Base-by-base conservation (phyloP, 192 early-diverging fungal genomes). In the Linnemannia exigua region DNA sequence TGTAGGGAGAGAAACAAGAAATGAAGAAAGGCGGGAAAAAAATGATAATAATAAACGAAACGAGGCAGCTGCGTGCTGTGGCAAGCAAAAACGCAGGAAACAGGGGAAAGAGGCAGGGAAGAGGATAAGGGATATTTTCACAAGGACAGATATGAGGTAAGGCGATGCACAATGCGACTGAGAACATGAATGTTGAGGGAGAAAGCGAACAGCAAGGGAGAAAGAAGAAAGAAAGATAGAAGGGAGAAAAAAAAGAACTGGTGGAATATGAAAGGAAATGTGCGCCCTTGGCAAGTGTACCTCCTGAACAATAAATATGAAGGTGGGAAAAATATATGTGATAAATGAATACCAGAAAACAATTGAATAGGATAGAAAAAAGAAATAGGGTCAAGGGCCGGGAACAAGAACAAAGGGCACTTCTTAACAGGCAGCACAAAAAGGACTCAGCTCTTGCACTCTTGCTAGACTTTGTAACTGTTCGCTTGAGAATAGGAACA, bases 1-100 rank as follows among this genome's bases (percentile, higher is more conserved):
- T 38, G 20, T 17, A 16, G 33, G 33, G 36, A 38, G 38, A 20
- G 8, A 17, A 31, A 69, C 37, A 69, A 19, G 68, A 67, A 54
- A 66, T 41, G 50, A 74, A 74, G 47, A 73, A 72, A 67, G 71
- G 52, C 31, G 37, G 46, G 46, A 69, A 71, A 28, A 31, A 37
- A 63, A 6, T 25, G 19, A 31, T 9, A 11, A 9, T 54, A n/a
- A n/a, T n/a, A n/a, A n/a, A n/a, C n/a, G n/a, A n/a, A n/a, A 44
- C 3, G 41, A 44, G 41, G 41, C 41, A 44, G 41, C 9, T 44
- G 41, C 28, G 11, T 25, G 25, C 28, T 31, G 58, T 33, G 17
- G 47, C 54, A 51, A 31, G 41, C 11, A n/a, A 46, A 58, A 38
- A 44, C n/a, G 37, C 19, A 61, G 47, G 3, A 19, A n/a, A 67